A percentile compares a stretch with the other conserved stretches of the same genome.
Evolutionary conservation across 768 basidiomycete genomes (phyloP).

Genomic region (Russula griseocarnosa): DNA sequence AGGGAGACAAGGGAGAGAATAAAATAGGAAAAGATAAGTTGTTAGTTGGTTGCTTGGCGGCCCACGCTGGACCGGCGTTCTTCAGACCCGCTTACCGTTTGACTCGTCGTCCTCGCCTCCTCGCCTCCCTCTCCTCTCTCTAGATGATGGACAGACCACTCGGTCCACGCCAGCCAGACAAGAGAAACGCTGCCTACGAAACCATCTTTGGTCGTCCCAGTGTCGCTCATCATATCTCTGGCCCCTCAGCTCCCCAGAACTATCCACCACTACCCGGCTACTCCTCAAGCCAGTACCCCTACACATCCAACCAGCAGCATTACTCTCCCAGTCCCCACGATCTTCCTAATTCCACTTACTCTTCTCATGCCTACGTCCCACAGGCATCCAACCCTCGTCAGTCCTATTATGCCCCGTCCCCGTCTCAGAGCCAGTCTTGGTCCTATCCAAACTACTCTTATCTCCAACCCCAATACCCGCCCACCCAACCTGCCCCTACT

Average conservation of each 20-base stretch:
- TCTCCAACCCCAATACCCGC: slow-evolving; percentile 34
- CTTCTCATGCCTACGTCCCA: slow-evolving; percentile 33
- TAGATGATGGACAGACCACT: slow-evolving; percentile 48
- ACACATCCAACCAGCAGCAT: slow-evolving; percentile 41
- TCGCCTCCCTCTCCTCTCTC: slow-evolving; percentile 4
- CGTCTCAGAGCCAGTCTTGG: slow-evolving; percentile 30
- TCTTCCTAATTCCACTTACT: slow-evolving; percentile 44
- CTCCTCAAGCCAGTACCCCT: slow-evolving; percentile 33
- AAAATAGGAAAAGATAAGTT: not conserved
- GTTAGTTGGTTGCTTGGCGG: not conserved
- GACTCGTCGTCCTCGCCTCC: not conserved
- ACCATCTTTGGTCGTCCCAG: slow-evolving; percentile 82
- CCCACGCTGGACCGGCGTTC: slow-evolving; percentile 3
- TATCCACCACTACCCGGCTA: slow-evolving; percentile 28
- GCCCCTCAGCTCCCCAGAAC: slow-evolving; percentile 27
- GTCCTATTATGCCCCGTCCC: slow-evolving; percentile 37
- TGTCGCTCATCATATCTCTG: slow-evolving; percentile 45
- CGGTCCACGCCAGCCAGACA: slow-evolving; percentile 62
- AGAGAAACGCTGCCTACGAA: slow-evolving; percentile 78
- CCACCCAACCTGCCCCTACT: slow-evolving; percentile 40
- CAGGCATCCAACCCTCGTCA: slow-evolving; percentile 37
- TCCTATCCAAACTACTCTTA: slow-evolving; percentile 33
- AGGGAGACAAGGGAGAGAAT: not conserved
- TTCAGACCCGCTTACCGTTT: not conserved
- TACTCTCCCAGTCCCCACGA: slow-evolving; percentile 38